A percentile compares a stretch with the other conserved stretches of the same genome.
phyloP scores from a whole-genome alignment of 139 green algal species.

The Picochlorum sp. region DNA sequence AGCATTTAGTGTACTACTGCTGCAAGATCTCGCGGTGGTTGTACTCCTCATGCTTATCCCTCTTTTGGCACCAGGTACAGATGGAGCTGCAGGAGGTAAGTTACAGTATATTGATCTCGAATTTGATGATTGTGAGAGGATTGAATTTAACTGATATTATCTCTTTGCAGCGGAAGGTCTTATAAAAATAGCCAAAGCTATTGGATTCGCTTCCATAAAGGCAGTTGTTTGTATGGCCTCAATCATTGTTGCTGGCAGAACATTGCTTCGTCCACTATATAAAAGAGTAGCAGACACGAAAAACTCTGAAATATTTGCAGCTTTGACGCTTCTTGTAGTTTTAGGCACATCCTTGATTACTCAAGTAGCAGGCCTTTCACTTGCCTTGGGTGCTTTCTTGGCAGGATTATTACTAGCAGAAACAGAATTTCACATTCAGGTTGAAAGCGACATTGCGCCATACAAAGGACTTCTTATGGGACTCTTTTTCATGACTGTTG shows the following conservation, averaged over 20 bases:
- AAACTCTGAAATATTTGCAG: slow-evolving; percentile 93
- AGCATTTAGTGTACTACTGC: slow-evolving; percentile 91
- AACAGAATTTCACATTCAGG: slow-evolving; percentile 93
- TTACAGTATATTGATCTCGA: too few species aligned
- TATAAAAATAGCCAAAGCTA: slow-evolving; percentile 62
- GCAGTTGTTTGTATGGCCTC: slow-evolving; percentile 71
- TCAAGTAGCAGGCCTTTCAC: slow-evolving; percentile 73
- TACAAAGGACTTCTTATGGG: slow-evolving; percentile 98
- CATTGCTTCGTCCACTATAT: slow-evolving; percentile 45
- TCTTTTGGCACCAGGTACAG: slow-evolving; percentile 73
- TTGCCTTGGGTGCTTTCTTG: slow-evolving; percentile 96
- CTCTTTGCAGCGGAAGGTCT: slow-evolving; percentile 38
- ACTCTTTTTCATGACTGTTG: slow-evolving; percentile 99
- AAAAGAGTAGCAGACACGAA: slow-evolving; percentile 53
- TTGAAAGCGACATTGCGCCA: slow-evolving; percentile 95
- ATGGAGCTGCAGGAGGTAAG: slow-evolving; percentile 22
- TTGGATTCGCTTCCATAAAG: slow-evolving; percentile 86
- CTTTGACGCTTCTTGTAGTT: slow-evolving; percentile 59
- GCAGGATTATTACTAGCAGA: slow-evolving; percentile 77
- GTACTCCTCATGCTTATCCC: slow-evolving; percentile 98
- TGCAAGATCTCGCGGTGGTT: slow-evolving; percentile 97
- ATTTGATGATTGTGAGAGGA: not conserved
- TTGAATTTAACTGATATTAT: too few species aligned
- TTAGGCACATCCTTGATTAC: slow-evolving; percentile 70
- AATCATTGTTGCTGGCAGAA: slow-evolving; percentile 61